Evolutionary conservation across 2,329 filamentous ascomycete species (phyloP).

Genomic region (Periconia digitata): DNA sequence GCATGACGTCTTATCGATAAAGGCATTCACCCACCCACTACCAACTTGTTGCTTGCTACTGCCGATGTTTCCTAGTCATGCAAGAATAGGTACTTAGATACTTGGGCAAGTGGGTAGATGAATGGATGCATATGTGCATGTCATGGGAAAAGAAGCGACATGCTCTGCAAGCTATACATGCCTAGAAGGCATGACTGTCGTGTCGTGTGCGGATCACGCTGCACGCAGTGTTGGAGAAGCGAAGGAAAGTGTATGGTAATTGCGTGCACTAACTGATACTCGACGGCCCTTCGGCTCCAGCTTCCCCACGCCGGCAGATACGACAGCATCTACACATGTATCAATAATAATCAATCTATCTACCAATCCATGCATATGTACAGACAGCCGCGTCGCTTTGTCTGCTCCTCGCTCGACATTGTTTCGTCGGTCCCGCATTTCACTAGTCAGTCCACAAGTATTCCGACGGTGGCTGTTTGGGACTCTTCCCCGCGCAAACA

Average conservation of each 20-base stretch:
- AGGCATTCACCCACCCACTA: too few species aligned
- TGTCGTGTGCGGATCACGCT: not conserved
- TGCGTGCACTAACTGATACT: slow-evolving; percentile 14
- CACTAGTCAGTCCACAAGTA: too few species aligned
- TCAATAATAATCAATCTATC: too few species aligned
- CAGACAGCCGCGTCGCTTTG: too few species aligned
- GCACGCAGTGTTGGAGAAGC: slow-evolving; percentile 1
- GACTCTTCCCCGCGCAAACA: slow-evolving; percentile 20
- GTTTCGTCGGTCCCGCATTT: too few species aligned
- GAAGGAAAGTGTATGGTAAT: slow-evolving; percentile 12
- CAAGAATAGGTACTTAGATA: too few species aligned
- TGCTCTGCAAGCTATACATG: not conserved
- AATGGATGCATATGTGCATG: too few species aligned
- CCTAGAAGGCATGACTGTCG: not conserved
- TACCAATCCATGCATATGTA: too few species aligned
- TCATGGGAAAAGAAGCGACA: not conserved
- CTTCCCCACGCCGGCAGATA: slow-evolving; percentile 15
- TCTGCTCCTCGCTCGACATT: too few species aligned
- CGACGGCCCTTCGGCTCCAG: slow-evolving; percentile 14
- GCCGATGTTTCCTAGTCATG: not conserved
- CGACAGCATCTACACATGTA: too few species aligned
- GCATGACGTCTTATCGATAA: slow-evolving; percentile 11
- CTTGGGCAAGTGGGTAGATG: too few species aligned
- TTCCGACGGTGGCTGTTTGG: slow-evolving; percentile 24
- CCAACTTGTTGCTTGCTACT: too few species aligned